Evolutionary conservation across 2,329 filamentous ascomycete species (phyloP).

Genomic region (Cytospora paraplurivora): DNA sequence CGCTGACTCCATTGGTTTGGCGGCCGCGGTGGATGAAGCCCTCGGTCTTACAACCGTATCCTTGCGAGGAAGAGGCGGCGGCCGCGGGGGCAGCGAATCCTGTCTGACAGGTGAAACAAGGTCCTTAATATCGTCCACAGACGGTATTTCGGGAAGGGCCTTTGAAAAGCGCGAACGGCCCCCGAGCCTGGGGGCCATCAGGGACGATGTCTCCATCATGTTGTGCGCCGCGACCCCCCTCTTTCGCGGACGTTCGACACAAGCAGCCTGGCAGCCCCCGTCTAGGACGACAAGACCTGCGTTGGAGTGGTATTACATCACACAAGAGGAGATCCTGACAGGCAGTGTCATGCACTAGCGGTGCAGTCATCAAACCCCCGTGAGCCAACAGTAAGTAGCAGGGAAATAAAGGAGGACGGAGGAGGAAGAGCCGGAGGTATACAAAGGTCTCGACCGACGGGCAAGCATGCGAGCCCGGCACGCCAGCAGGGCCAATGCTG

Average conservation of each 20-base stretch:
- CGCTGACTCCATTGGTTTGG: slow-evolving; percentile 19
- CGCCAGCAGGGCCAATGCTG: slow-evolving; percentile 5
- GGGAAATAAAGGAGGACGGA: slow-evolving; percentile 4
- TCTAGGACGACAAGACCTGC: slow-evolving; percentile 14
- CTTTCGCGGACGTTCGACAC: slow-evolving; percentile 4
- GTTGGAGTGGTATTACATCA: slow-evolving; percentile 20
- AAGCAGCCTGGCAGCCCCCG: neutral
- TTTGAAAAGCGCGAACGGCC: slow-evolving; percentile 61
- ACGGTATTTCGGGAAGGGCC: slow-evolving; percentile 51
- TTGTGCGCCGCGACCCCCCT: slow-evolving; percentile 19
- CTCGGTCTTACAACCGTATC: slow-evolving; percentile 13
- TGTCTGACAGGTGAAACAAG: slow-evolving; percentile 20
- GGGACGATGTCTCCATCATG: slow-evolving; percentile 34
- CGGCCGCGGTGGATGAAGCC: slow-evolving; percentile 19
- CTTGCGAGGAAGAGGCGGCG: slow-evolving; percentile 29
- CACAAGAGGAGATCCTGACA: slow-evolving; percentile 13
- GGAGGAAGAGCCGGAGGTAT: slow-evolving; percentile 8
- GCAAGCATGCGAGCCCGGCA: slow-evolving; percentile 14
- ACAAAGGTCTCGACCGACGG: slow-evolving; percentile 13
- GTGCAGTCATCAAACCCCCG: slow-evolving; percentile 13
- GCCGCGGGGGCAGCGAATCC: slow-evolving; percentile 30
- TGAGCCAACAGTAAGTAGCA: slow-evolving; percentile 14
- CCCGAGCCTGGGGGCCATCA: slow-evolving; percentile 34
- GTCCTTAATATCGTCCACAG: slow-evolving; percentile 26
- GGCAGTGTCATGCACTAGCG: slow-evolving; percentile 16